Percentiles rank a stretch among this genome's conserved stretches.
Evolutionary conservation across 768 basidiomycete species (phyloP).

Genomic region (Leucocoprinus birnbaumii): DNA sequence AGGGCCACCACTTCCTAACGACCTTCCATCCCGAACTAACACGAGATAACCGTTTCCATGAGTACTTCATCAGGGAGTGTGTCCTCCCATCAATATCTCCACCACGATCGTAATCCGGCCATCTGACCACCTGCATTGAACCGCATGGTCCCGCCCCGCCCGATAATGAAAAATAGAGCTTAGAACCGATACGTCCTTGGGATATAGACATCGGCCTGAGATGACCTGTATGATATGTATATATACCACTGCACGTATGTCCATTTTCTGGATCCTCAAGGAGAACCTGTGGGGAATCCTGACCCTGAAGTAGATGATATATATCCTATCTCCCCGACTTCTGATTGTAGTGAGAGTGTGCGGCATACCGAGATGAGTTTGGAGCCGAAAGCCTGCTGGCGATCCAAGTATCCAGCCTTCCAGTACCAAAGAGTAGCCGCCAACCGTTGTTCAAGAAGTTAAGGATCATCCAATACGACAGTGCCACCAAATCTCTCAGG

Average conservation of each 20-base stretch:
- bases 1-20: constrained; percentile 82
- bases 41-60: constrained; percentile 83
- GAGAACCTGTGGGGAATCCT: neutral
- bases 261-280: neutral
- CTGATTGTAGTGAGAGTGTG: no score
- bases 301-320: neutral
- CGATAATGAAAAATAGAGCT: constrained; percentile 5
- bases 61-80: constrained; percentile 82
- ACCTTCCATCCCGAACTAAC: constrained; percentile 96
- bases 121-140: neutral
- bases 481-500: no score
- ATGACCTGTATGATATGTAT: neutral
- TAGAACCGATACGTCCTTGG: neutral
- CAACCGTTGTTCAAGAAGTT: no score
- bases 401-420: no score
- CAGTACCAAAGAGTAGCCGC: no score
- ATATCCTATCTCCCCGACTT: neutral
- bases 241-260: neutral
- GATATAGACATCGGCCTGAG: neutral
- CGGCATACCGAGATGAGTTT: no score
- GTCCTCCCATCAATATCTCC: constrained; percentile 38
- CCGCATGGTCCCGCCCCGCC: neutral
- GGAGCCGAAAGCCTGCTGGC: no score
- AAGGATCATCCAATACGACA: no score
- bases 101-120: neutral